These are phyloP conservation scores for Calonectria leucothoes DNA, from an alignment of 2,329 filamentous ascomycete genomes.

Conservation along the genomic window DNA sequence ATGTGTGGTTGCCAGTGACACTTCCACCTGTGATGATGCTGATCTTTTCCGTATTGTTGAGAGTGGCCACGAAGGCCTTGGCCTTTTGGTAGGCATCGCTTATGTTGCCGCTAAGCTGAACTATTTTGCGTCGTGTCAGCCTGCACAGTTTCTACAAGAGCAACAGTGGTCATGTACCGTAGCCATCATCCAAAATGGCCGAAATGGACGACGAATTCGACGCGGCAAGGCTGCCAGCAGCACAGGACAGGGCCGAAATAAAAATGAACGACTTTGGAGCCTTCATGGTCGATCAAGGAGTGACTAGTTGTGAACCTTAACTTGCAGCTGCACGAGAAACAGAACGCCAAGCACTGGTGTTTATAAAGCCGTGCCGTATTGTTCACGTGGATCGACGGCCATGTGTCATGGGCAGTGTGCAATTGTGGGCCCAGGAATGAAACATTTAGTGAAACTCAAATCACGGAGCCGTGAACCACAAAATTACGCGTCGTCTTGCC, in stretches of 20 bases:
- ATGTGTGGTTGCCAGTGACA: constrained; percentile 1
- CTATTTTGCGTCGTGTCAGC: not conserved
- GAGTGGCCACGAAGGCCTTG: constrained; percentile 4
- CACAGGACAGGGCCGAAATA: not conserved
- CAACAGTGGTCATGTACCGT: not conserved
- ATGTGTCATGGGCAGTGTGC: not conserved
- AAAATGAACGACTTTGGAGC: not conserved
- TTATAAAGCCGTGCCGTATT: not conserved
- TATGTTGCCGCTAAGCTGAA: not conserved
- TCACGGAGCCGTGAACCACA: not conserved
- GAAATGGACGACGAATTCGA: not conserved
- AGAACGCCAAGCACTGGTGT: not conserved
- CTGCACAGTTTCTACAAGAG: not conserved
- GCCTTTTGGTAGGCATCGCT: constrained; percentile 6
- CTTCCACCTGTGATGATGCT: constrained; percentile 3
- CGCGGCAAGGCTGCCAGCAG: constrained; percentile 10
- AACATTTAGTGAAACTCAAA: constrained; percentile 7
- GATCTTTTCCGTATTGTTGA: constrained; percentile 13
- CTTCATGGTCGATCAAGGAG: not conserved
- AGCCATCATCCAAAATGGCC: not conserved
- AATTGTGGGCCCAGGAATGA: not conserved
- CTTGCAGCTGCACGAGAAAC: not conserved
- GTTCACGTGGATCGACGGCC: not conserved
- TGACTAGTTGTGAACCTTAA: not conserved
- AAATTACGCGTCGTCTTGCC: not conserved